Evolutionary conservation across 257 asterid species (phyloP).

Genomic region (Plantago major): DNA sequence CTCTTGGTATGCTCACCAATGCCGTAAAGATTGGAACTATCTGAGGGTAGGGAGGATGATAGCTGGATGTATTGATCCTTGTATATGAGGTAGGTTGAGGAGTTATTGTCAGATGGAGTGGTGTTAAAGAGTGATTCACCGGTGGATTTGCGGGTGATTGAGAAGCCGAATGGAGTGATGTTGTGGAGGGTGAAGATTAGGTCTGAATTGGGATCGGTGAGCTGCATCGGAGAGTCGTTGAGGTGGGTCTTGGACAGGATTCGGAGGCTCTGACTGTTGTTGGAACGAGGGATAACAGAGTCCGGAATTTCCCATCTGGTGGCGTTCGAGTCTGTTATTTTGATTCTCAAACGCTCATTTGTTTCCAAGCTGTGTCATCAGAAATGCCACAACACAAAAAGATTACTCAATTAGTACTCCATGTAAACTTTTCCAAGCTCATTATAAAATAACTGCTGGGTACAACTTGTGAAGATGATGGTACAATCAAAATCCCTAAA

Average conservation of each 20-base stretch:
- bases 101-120: conserved; percentile 16
- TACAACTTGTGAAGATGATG: no score
- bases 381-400: not conserved
- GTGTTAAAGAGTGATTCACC: conserved; percentile 40
- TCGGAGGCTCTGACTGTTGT: conserved; percentile 14
- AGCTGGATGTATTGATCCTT: conserved; percentile 87
- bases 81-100: conserved; percentile 45
- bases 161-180: conserved; percentile 49
- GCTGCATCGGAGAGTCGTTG: conserved; percentile 1
- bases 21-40: conserved; percentile 61
- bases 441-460: no score
- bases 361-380: conserved; percentile 41
- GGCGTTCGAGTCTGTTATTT: conserved; percentile 37
- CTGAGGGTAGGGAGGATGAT: conserved; percentile 56
- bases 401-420: no score
- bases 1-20: conserved; percentile 82
- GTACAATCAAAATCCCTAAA: no score
- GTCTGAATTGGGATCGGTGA: conserved; percentile 37
- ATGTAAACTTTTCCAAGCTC: no score
- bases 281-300: conserved; percentile 35
- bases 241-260: conserved; percentile 15
- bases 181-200: conserved; percentile 38
- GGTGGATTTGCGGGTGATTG: conserved; percentile 46
- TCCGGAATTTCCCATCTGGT: conserved; percentile 54
- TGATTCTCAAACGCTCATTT: conserved; percentile 44